A percentile compares a stretch with the other conserved stretches of the same genome.
phyloP scores from a whole-genome alignment of 345 rosid genomes.

The Cardiospermum halicacabum region DNA sequence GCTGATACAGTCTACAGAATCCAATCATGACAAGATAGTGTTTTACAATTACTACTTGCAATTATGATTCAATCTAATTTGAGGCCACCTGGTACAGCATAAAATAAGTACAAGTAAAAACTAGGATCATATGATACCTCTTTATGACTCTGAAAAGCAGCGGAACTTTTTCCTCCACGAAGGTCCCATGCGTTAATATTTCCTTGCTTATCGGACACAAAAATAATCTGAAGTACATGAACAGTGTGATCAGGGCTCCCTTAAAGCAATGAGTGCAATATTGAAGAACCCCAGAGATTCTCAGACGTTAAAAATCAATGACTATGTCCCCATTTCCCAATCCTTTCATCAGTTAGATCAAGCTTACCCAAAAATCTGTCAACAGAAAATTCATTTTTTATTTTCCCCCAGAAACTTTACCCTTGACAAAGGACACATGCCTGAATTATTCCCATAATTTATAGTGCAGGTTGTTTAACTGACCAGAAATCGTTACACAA shows the following conservation, averaged over 20 bases:
- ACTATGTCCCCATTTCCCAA: background rate
- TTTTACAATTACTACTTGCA: background rate
- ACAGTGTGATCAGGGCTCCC: constrained; percentile 5
- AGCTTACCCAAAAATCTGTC: background rate
- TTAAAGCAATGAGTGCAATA: constrained; percentile 2
- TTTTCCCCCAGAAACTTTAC: too few species aligned
- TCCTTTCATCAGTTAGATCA: background rate
- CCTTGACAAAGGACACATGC: too few species aligned
- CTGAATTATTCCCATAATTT: background rate
- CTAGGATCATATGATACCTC: constrained; percentile 34
- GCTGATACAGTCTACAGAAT: background rate
- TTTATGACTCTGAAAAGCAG: constrained; percentile 59
- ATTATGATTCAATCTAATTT: background rate
- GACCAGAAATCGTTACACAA: background rate
- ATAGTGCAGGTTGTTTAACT: constrained; percentile 2
- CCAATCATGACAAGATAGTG: background rate
- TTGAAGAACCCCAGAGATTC: background rate
- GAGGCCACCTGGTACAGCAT: background rate
- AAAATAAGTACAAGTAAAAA: background rate
- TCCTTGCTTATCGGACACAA: constrained; percentile 78
- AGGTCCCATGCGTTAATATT: constrained; percentile 79
- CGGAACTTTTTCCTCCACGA: constrained; percentile 74
- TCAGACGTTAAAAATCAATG: background rate
- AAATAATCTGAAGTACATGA: constrained; percentile 46
- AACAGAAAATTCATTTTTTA: background rate